Evolutionary conservation across 179 eudicot genomes (phyloP), one percentile per base, ranked within the genome.

Genomic region (Nepenthes alata): DNA sequence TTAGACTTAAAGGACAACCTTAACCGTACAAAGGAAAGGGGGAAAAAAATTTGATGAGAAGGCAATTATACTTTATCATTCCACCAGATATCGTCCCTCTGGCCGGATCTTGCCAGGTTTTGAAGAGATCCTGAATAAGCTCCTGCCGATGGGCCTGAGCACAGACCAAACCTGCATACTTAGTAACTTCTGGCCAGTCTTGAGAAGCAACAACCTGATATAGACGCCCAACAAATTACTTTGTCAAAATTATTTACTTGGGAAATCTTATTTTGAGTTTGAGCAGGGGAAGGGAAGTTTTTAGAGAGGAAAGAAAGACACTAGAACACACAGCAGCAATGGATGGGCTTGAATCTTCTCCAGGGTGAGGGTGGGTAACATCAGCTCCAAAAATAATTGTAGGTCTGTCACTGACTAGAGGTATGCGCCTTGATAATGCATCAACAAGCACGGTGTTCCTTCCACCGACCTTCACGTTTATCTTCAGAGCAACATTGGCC

Each of bases 141-240:
- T 91, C 97, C 65, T 88, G 90, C n/a, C 97, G 82, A 70, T 85
- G 96, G 11, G 87, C 84, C 82, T 91, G 97, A 37, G 97, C 96
- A 82, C 81, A 83, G 34, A 91, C 96, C 69, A 91, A 61, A 37
- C 95, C 97, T 48, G 88, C 89, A 78, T 91, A 91, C 64, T 91
- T 88, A 2, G 95, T 91, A 15, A 91, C 79, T 73, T 88, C 94
- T 7, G 97, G 97, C 97, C 97, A 91, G 66, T 91, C 97, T 75
- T 83, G 89, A 44, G 97, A 91, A 36, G 97, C 97, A 69, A 91
- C 97, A 49, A 91, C 97, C 97, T 91, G 71, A 54, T 55, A 59
- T 5, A 41, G 45, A 53, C 15, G 10, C 11, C 45, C 34, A 35
- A 14, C 38, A 56, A 8, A 9, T 6, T 35, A 55, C 34, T 37